These are phyloP conservation scores for Oemleria cerasiformis DNA, from an alignment of 306 rosid genomes.

Conservation along the genomic window DNA sequence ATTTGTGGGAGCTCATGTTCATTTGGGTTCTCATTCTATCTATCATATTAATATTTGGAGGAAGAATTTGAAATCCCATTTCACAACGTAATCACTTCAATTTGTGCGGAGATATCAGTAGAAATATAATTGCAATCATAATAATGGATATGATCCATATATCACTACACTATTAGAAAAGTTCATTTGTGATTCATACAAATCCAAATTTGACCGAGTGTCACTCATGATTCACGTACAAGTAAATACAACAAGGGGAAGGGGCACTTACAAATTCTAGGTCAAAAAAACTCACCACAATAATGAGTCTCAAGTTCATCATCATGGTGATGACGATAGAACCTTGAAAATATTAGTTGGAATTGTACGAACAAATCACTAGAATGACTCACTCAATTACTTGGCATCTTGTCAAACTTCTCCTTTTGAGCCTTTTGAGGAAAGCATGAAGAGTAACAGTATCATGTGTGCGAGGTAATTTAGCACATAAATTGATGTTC, in stretches of 20 bases:
- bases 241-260: background rate
- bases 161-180: background rate
- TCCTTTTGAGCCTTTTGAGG: background rate
- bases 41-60: too few relatives aligned
- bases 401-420: background rate
- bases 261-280: background rate
- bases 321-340: background rate
- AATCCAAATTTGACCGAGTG: slow-evolving; percentile 7
- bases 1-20: too few relatives aligned
- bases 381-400: background rate
- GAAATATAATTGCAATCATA: too few relatives aligned
- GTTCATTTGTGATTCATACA: background rate
- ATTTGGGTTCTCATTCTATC: too few relatives aligned
- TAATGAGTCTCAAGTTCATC: background rate
- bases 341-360: background rate
- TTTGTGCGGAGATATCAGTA: too few relatives aligned
- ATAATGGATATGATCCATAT: too few relatives aligned
- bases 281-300: slow-evolving; percentile 7
- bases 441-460: background rate
- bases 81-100: too few relatives aligned
- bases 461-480: too few relatives aligned
- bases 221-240: background rate
- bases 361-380: background rate
- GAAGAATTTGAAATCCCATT: too few relatives aligned
- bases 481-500: too few relatives aligned